Percentiles rank a stretch among this genome's conserved stretches.
Evolutionary conservation across 2,329 filamentous ascomycete species (phyloP).

Genomic region (Xylaria sp.): DNA sequence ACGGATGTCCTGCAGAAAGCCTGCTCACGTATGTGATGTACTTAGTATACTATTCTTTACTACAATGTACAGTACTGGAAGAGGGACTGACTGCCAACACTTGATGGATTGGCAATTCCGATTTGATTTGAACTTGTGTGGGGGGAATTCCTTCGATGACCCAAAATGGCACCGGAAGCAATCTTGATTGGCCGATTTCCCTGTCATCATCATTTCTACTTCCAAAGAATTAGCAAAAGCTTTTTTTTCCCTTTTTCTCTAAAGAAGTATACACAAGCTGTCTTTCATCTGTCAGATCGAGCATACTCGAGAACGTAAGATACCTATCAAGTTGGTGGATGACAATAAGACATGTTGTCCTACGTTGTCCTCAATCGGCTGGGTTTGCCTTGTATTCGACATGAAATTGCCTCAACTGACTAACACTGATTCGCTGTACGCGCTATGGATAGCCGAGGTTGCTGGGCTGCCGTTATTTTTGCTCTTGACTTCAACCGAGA

Average conservation of each 20-base stretch:
- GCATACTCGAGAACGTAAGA: neutral
- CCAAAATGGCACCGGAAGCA: conserved; percentile 15
- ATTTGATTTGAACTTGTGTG: conserved; percentile 1
- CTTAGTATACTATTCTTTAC: neutral
- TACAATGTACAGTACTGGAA: neutral
- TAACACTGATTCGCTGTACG: neutral
- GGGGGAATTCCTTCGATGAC: conserved; percentile 1
- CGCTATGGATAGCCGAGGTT: neutral
- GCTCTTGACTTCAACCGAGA: neutral
- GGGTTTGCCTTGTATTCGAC: neutral
- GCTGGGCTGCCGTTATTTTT: neutral
- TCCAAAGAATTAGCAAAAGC: neutral
- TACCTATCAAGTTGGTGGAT: neutral
- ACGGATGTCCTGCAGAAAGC: neutral
- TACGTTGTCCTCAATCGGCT: neutral
- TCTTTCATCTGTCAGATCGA: neutral
- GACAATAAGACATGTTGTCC: neutral
- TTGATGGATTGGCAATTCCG: neutral
- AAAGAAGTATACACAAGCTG: neutral
- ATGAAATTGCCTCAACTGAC: neutral
- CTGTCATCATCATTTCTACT: neutral
- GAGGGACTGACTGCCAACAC: neutral
- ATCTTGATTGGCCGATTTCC: conserved; percentile 18
- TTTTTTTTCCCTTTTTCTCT: neutral
- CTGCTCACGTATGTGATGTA: neutral